Base-by-base conservation (phyloP, 352 stramenopile species). In the Globisporangium heterothallicum region DNA sequence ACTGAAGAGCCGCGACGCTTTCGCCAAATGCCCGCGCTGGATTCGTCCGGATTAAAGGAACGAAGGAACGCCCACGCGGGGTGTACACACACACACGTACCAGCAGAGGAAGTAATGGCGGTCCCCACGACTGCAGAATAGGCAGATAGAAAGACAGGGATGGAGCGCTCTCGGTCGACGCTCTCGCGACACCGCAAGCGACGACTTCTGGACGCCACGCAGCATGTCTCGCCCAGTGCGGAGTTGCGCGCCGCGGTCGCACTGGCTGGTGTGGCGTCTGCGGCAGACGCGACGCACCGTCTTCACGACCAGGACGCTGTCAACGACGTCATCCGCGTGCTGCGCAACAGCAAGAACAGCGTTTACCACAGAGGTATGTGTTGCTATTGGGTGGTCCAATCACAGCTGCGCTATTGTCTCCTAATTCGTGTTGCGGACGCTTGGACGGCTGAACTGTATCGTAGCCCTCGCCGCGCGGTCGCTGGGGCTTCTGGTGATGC, bases 271-370 rank as follows among this genome's bases (percentile, higher is more conserved):
- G 49, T 63, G 27, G 53, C 58, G 18, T 43, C 62, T 12, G 48
- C 56, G 5, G 19, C 26, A 2, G 29, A 57, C 4, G 46, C 7
- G 9, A 35, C 1, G 16, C 4, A 16, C 4, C 27, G 4, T 36
- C 24, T 41, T n/a, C 19, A 34, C 12, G 21, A 14, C 10, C 14
- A 34, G 6, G 38, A 56, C 14, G 41, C 46, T 14, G 61, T 79
- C 14, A 72, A 71, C 38, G 32, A 51, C 12, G 68, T 60, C 4
- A 44, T 86, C 6, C 63, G 56, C 24, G 71, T 76, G 14, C 52
- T 88, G 42, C 65, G 77, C 50, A 88, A 88, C 27, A 58, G 59
- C 34, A 84, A 81, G 59, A 86, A 88, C 61, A 77, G 69, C 52
- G 73, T 88, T 2, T 86, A 86, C 49, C 52, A 84, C 21, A 70